phyloP scores from a whole-genome alignment of 768 basidiomycete genomes.

The Tylopilus subfusipes region DNA sequence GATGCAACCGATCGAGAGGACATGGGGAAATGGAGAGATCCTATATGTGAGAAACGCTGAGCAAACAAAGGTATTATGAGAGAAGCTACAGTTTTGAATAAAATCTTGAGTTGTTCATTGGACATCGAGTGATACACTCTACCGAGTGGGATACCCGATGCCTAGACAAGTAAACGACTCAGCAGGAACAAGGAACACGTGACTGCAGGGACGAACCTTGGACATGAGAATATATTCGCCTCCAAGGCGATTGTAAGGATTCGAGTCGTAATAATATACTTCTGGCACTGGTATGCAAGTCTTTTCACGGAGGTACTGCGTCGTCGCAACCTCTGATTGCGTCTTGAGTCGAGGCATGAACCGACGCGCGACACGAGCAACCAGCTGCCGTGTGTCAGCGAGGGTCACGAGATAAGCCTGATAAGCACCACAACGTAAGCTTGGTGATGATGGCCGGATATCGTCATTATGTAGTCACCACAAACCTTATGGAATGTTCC shows the following conservation, averaged over 20 bases:
- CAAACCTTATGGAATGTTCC: constrained; percentile 84
- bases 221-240: constrained; percentile 88
- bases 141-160: constrained; percentile 66
- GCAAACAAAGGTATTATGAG: constrained; percentile 72
- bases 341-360: constrained; percentile 88
- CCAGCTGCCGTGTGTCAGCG: constrained; percentile 54
- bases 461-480: not conserved
- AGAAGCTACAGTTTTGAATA: constrained; percentile 65
- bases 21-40: constrained; percentile 57
- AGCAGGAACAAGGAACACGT: not conserved
- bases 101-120: constrained; percentile 57
- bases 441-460: not conserved
- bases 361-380: constrained; percentile 77
- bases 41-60: constrained; percentile 72
- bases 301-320: constrained; percentile 70
- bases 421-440: constrained; percentile 7
- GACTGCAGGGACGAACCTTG: constrained; percentile 49
- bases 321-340: constrained; percentile 82
- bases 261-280: constrained; percentile 75
- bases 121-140: constrained; percentile 68
- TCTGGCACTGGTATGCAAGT: constrained; percentile 71
- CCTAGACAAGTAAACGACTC: constrained; percentile 42
- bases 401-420: constrained; percentile 79
- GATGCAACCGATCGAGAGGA: constrained; percentile 18
- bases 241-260: constrained; percentile 80